Conservation (phyloP, 2,329 filamentous ascomycete species). For the Aspergillus fumigatus region DNA sequence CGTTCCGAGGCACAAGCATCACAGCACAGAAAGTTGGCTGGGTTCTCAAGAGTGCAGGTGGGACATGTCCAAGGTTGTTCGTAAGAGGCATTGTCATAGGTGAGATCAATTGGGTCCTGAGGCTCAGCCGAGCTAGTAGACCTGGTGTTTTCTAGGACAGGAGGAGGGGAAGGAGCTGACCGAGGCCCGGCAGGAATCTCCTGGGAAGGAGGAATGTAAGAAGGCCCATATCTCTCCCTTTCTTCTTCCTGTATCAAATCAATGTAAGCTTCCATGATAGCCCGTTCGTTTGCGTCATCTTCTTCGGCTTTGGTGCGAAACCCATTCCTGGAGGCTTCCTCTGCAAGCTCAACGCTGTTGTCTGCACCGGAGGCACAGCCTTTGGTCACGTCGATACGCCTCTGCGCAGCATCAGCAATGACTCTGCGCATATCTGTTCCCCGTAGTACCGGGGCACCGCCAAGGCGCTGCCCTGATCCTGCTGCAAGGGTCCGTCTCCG, state of each 20-base stretch:
- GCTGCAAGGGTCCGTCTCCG: conserved; percentile 56
- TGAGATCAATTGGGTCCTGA: conserved; percentile 12
- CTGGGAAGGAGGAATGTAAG: conserved; percentile 50
- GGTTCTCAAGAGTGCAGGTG: conserved; percentile 60
- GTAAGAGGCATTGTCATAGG: conserved; percentile 27
- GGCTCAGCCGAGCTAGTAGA: conserved; percentile 16
- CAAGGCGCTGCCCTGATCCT: conserved; percentile 67
- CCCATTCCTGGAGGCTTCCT: conserved; percentile 65
- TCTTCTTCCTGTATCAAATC: conserved; percentile 83
- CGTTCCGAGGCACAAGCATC: conserved; percentile 57
- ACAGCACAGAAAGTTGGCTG: conserved; percentile 55
- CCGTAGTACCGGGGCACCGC: conserved; percentile 54
- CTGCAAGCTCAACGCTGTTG: conserved; percentile 61
- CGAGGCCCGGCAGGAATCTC: conserved; percentile 49
- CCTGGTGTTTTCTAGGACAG: conserved; percentile 20
- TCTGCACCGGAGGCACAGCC: conserved; percentile 73
- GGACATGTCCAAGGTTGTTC: conserved; percentile 54
- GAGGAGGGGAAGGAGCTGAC: conserved; percentile 37
- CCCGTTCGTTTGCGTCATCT: conserved; percentile 81
- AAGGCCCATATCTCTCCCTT: conserved; percentile 53
- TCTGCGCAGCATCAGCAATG: conserved; percentile 67
- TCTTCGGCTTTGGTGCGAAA: conserved; percentile 82
- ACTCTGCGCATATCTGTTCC: conserved; percentile 67
- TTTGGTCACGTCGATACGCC: conserved; percentile 61
- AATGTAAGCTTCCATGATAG: conserved; percentile 79